These are phyloP conservation scores for Neofusicoccum parvum DNA, from an alignment of 2,329 filamentous ascomycete species.

Conservation along the genomic window DNA sequence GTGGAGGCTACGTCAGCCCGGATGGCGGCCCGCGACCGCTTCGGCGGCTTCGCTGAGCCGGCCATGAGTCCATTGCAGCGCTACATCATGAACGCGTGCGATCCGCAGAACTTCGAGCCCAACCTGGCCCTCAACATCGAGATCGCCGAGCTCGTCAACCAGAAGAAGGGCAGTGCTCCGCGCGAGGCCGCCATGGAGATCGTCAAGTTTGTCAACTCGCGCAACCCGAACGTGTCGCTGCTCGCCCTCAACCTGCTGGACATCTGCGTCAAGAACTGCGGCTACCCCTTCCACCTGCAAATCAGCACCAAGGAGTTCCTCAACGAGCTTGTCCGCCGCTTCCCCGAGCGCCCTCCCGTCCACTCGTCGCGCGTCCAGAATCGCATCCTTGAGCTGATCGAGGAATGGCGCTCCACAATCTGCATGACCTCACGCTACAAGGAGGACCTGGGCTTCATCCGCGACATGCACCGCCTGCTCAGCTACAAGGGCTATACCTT, in stretches of 20 bases:
- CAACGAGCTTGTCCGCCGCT: slow-evolving; percentile 94
- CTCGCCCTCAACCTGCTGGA: slow-evolving; percentile 89
- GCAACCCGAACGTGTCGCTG: slow-evolving; percentile 92
- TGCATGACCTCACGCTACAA: slow-evolving; percentile 98
- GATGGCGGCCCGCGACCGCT: slow-evolving; percentile 93
- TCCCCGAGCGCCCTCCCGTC: slow-evolving; percentile 88
- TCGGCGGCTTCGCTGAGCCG: slow-evolving; percentile 77
- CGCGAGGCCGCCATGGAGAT: slow-evolving; percentile 93
- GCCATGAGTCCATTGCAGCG: slow-evolving; percentile 86
- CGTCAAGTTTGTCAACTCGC: slow-evolving; percentile 92
- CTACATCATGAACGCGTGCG: slow-evolving; percentile 95
- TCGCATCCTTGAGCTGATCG: slow-evolving; percentile 92
- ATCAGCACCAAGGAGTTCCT: slow-evolving; percentile 99
- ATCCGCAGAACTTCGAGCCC: slow-evolving; percentile 95
- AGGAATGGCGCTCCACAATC: slow-evolving; percentile 98
- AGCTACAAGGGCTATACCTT: slow-evolving; percentile 98
- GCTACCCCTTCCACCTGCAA: slow-evolving; percentile 97
- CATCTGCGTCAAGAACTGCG: slow-evolving; percentile 99
- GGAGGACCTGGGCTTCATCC: slow-evolving; percentile 92
- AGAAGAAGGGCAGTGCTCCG: slow-evolving; percentile 90
- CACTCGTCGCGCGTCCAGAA: slow-evolving; percentile 84
- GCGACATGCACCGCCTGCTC: slow-evolving; percentile 94
- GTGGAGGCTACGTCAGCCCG: slow-evolving; percentile 95
- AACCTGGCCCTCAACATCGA: slow-evolving; percentile 96
- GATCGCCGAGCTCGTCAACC: slow-evolving; percentile 94